Percentiles rank a stretch among this genome's conserved stretches.
phyloP scores from a whole-genome alignment of 805 yeast genomes.

The Teunomyces funiuensis region DNA sequence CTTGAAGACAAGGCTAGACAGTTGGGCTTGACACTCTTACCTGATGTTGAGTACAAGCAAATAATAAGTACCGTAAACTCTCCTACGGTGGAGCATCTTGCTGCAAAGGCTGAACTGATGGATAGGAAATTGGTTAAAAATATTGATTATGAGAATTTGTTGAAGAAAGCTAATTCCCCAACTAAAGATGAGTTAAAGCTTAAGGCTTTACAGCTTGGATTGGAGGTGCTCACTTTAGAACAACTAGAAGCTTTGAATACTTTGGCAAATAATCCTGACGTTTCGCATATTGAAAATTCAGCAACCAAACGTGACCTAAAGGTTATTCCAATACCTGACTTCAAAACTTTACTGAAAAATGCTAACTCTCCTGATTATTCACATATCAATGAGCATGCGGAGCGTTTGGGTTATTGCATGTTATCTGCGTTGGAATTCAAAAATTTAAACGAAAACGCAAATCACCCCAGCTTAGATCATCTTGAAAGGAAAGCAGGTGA shows the following conservation, averaged over 20 bases:
- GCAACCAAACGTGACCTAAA: constrained; percentile 16
- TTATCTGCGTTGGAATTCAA: constrained; percentile 9
- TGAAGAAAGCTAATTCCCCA: constrained; percentile 15
- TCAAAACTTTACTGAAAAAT: constrained; percentile 1
- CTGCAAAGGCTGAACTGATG: constrained; percentile 7
- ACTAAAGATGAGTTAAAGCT: constrained; percentile 7
- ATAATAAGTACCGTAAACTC: constrained; percentile 8
- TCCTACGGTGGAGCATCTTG: constrained; percentile 13
- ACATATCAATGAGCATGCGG: constrained; percentile 11
- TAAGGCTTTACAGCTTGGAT: constrained; percentile 6
- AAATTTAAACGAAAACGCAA: constrained; percentile 12
- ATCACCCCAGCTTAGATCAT: constrained; percentile 17
- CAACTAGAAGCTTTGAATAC: constrained; percentile 7
- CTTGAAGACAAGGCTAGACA: constrained; percentile 14
- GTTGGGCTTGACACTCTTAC: constrained; percentile 12
- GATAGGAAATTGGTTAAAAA: constrained; percentile 9
- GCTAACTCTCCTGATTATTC: constrained; percentile 5
- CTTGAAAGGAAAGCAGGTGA: constrained; percentile 12
- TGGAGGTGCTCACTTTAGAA: not conserved
- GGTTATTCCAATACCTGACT: constrained; percentile 7
- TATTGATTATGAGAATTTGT: constrained; percentile 20
- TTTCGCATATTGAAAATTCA: constrained; percentile 10
- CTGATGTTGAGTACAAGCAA: constrained; percentile 12
- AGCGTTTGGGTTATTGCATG: not conserved
- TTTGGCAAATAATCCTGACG: constrained; percentile 9